A percentile compares a stretch with the other conserved stretches of the same genome.
phyloP scores from a whole-genome alignment of 2,329 filamentous ascomycete genomes.

The Aspergillus thermomutatus region DNA sequence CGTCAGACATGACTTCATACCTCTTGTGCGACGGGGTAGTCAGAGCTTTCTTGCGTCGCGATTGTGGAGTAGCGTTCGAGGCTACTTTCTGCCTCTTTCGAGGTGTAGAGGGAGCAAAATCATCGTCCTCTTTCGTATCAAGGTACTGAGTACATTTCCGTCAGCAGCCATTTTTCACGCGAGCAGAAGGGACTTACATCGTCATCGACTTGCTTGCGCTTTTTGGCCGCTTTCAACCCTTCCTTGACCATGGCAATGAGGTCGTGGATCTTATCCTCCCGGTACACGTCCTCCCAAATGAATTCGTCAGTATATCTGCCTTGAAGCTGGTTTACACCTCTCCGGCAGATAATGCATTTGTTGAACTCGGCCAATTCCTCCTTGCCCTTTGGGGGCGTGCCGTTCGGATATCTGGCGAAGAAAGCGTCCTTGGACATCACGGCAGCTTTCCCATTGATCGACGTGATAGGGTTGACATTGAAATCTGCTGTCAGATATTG shows the following conservation, averaged over 20 bases:
- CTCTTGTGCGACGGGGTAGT: slow-evolving; percentile 64
- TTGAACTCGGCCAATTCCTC: slow-evolving; percentile 65
- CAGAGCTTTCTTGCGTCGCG: slow-evolving; percentile 44
- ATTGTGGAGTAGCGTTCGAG: slow-evolving; percentile 43
- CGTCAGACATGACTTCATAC: slow-evolving; percentile 26
- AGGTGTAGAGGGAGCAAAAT: slow-evolving; percentile 48
- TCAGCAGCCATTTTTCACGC: slow-evolving; percentile 6
- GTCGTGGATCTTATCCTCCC: slow-evolving; percentile 60
- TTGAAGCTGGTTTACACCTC: slow-evolving; percentile 84
- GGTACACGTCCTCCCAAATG: slow-evolving; percentile 81
- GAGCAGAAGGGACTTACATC: slow-evolving; percentile 29
- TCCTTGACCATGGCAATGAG: slow-evolving; percentile 66
- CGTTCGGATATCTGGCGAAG: slow-evolving; percentile 65
- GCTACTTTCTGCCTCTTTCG: slow-evolving; percentile 55
- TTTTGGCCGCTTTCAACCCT: slow-evolving; percentile 63
- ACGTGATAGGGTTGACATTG: slow-evolving; percentile 80
- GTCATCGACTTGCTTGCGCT: slow-evolving; percentile 40
- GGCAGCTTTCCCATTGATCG: slow-evolving; percentile 84
- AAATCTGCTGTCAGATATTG: slow-evolving; percentile 85
- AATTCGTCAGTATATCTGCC: slow-evolving; percentile 92
- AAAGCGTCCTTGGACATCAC: slow-evolving; percentile 73
- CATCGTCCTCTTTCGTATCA: slow-evolving; percentile 35
- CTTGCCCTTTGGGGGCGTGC: slow-evolving; percentile 65
- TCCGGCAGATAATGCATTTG: slow-evolving; percentile 84
- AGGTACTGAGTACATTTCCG: slow-evolving; percentile 28